Conservation (phyloP, 306 rosid genomes). For the Betula pendula region DNA sequence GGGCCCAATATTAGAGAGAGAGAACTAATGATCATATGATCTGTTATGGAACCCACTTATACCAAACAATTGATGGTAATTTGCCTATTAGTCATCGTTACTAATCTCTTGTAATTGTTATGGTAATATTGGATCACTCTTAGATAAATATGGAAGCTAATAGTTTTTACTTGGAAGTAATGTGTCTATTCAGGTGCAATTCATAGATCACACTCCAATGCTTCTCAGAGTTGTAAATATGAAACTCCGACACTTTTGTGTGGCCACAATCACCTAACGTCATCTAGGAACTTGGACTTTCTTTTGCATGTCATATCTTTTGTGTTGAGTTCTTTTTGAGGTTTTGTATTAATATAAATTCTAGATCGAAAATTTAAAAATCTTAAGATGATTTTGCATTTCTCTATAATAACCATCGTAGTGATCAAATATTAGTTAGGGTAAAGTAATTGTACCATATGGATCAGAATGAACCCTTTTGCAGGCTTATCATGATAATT, state of each 20-base stretch:
- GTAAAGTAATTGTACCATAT: neutral
- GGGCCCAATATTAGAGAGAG: neutral
- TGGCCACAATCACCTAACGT: neutral
- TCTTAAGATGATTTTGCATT: neutral
- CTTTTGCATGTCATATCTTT: neutral
- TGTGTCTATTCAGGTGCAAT: neutral
- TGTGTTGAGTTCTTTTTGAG: neutral
- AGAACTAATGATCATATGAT: neutral
- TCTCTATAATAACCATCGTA: neutral
- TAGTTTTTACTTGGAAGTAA: neutral
- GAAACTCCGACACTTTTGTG: neutral
- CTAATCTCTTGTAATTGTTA: neutral
- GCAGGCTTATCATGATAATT: neutral
- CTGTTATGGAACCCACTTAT: neutral
- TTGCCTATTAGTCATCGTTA: neutral
- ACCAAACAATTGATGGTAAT: neutral
- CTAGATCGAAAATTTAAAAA: too few relatives aligned
- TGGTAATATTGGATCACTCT: neutral
- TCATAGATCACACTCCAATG: neutral
- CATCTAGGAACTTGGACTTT: neutral
- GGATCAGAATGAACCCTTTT: neutral
- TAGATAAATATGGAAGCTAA: neutral
- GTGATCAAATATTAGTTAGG: neutral
- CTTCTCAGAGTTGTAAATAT: constrained; percentile 2
- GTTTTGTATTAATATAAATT: too few relatives aligned